A percentile compares a stretch with the other conserved stretches of the same genome.
Evolutionary conservation across 495 filamentous ascomycete genomes (phyloP).

Genomic region (Venustampulla echinocandica): DNA sequence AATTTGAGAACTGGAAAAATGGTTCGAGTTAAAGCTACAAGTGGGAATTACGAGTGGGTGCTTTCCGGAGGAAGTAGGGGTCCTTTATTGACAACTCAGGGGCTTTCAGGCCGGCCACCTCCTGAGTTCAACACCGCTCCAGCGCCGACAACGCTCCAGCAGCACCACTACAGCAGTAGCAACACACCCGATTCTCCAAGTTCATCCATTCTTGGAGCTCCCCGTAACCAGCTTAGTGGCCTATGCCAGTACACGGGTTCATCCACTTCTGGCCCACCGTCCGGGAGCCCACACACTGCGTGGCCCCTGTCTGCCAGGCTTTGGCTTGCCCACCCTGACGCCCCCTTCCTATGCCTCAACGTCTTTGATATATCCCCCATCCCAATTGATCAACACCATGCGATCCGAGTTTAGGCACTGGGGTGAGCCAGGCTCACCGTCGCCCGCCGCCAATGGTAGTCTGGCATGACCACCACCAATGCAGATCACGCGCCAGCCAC

Average conservation of each 20-base stretch:
- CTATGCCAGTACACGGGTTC: slow-evolving; percentile 12
- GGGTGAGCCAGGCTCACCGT: background rate
- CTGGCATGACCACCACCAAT: slow-evolving; percentile 15
- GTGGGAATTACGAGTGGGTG: too few species aligned
- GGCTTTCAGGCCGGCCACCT: too few species aligned
- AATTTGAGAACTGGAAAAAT: background rate
- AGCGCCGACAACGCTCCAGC: too few species aligned
- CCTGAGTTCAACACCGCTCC: too few species aligned
- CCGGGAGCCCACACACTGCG: slow-evolving; percentile 14
- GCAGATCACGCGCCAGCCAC: slow-evolving; percentile 25
- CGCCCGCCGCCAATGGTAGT: slow-evolving; percentile 13
- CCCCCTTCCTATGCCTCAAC: too few species aligned
- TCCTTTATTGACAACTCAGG: slow-evolving; percentile 19
- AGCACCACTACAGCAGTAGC: too few species aligned
- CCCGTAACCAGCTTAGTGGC: too few species aligned
- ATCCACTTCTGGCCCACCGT: slow-evolving; percentile 9
- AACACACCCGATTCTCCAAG: background rate
- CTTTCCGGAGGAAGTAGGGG: slow-evolving; percentile 1
- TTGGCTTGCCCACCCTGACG: slow-evolving; percentile 6
- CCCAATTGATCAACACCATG: slow-evolving; percentile 18
- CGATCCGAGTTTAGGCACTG: slow-evolving; percentile 22
- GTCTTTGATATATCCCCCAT: slow-evolving; percentile 17
- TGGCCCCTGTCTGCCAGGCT: background rate
- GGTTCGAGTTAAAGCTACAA: background rate
- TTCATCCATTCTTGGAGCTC: slow-evolving; percentile 3